Base-by-base conservation (phyloP, 2,329 filamentous ascomycete species). In the Shiraia bambusicola region DNA sequence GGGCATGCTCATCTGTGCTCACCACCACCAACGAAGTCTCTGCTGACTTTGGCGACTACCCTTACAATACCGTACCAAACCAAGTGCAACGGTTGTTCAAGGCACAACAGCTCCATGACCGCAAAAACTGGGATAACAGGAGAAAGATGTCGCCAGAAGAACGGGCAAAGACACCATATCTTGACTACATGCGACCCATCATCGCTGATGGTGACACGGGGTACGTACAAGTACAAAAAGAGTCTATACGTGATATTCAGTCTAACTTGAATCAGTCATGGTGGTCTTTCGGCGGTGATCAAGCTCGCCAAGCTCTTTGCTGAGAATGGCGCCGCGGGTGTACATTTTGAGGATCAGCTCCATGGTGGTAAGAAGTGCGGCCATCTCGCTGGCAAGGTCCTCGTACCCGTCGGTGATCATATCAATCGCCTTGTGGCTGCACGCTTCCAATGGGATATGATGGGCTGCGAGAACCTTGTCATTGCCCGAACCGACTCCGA, bases 351-450 rank as follows among this genome's bases (percentile, higher is more conserved):
- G 70, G 93, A 98, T 65, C 93, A 98, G 72, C 80, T 97, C 33
- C 93, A 97, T 65, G 93, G 93, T 30, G 93, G 93, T 47, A 98
- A 98, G 77, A 98, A 97, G 73, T 98, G 93, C 65, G 93, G 93
- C 12, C 93, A 98, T 72, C 75, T 97, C 47, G 93, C 93, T 1
- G 93, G 93, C 55, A 98, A 97, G 69, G 93, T 97, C 2, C 77
- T 98, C 7, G 93, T 97, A 2, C 92, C 93, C 0, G 83, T 91
- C 1, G 87, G 90, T 47, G 93, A 97, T 67, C 93, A 98, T 74
- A 95, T 97, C 76, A 96, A 95, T 73, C 85, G 93, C 19, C 82
- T 98, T 4, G 84, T 90, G 14, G 91, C 93, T 2, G 84, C 92
- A 3, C 84, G 93, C 45, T 96, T 95, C 74, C 93, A 98, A 65